Evolutionary conservation across 1,139 yeast species (phyloP).

Genomic region (Lodderomyces theae): DNA sequence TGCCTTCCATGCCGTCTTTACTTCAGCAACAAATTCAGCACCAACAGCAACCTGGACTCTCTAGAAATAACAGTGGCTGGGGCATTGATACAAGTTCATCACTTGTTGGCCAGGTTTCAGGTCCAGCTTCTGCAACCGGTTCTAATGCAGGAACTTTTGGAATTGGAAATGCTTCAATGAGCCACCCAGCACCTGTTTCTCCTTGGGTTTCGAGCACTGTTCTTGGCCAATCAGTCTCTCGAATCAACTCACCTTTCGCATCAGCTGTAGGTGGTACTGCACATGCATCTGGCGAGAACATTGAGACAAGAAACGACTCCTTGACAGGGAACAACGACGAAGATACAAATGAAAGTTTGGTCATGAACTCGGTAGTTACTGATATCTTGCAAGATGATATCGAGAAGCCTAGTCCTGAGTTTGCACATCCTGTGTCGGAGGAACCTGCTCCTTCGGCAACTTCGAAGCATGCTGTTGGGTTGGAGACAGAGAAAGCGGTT

Average conservation of each 20-base stretch:
- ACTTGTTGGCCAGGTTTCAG: constrained; percentile 7
- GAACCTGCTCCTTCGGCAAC: not conserved
- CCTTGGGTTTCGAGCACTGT: constrained; percentile 35
- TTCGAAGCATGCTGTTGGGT: not conserved
- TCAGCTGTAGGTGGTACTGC: constrained; percentile 15
- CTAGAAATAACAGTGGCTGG: constrained; percentile 42
- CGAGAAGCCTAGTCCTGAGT: constrained; percentile 4
- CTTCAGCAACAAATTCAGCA: constrained; percentile 34
- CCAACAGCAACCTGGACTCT: constrained; percentile 31
- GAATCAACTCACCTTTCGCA: constrained; percentile 44
- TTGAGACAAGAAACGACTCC: constrained; percentile 3
- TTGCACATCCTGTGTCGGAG: not conserved
- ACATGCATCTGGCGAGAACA: too few relatives aligned
- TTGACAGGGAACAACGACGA: constrained; percentile 10
- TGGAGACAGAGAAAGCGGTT: not conserved
- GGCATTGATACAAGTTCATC: constrained; percentile 29
- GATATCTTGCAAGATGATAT: constrained; percentile 35
- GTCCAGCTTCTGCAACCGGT: constrained; percentile 5
- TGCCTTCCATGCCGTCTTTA: constrained; percentile 27
- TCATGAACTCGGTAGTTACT: constrained; percentile 38
- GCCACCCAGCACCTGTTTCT: constrained; percentile 36
- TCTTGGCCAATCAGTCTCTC: constrained; percentile 30
- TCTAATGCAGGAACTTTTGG: constrained; percentile 11
- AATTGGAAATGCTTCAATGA: constrained; percentile 19
- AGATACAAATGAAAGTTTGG: constrained; percentile 22